Conservation (phyloP, 1,139 yeast species). For the Dujonia santamariae region DNA sequence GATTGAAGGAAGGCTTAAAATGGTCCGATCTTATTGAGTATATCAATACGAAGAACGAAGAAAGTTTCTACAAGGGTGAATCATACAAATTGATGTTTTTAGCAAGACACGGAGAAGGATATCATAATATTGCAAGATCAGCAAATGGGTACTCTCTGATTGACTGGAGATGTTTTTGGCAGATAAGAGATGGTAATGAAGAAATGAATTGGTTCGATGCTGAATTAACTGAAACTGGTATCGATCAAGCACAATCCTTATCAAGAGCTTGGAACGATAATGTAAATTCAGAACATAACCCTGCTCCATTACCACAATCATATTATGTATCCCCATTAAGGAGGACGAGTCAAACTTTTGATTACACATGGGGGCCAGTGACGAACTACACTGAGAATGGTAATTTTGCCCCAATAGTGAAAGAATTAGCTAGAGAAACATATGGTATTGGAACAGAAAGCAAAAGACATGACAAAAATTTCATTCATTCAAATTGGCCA, state of each 20-base stretch:
- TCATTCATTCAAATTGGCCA: constrained; percentile 21
- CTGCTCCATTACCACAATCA: constrained; percentile 26
- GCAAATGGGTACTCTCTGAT: constrained; percentile 14
- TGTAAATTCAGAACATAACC: constrained; percentile 11
- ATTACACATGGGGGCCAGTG: constrained; percentile 22
- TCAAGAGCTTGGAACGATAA: constrained; percentile 17
- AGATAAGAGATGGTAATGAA: constrained; percentile 27
- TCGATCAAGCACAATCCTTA: constrained; percentile 17
- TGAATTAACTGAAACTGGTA: constrained; percentile 27
- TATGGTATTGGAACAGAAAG: constrained; percentile 39
- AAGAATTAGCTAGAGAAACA: constrained; percentile 34
- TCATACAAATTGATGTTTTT: constrained; percentile 29
- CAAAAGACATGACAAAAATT: constrained; percentile 27
- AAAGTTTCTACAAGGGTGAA: constrained; percentile 2
- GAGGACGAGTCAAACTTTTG: constrained; percentile 34
- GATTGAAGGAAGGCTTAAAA: constrained; percentile 15
- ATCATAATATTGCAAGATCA: constrained; percentile 29
- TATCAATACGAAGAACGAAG: constrained; percentile 2
- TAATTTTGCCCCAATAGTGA: constrained; percentile 20
- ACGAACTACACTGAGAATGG: constrained; percentile 13
- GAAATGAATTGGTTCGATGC: constrained; percentile 38
- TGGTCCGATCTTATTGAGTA: constrained; percentile 15
- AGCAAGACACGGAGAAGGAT: constrained; percentile 43
- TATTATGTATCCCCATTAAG: constrained; percentile 35
- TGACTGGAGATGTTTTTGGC: constrained; percentile 36